Evolutionary conservation across 2,329 filamentous ascomycete genomes (phyloP).

Genomic region (Sphaerostilbella broomeana): DNA sequence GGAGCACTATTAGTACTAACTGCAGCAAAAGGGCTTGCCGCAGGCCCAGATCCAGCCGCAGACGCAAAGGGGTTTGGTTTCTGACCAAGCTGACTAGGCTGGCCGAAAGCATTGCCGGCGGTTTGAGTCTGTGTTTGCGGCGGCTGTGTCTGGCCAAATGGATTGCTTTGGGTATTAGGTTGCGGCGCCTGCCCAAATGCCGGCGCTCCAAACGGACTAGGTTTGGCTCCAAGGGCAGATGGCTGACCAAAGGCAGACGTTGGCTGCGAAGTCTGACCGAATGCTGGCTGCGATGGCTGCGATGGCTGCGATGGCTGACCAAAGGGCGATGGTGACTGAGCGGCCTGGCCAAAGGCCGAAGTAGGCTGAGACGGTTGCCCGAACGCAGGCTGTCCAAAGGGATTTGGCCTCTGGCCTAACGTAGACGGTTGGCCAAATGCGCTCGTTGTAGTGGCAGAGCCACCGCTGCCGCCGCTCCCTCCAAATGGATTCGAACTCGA

Average conservation of each 20-base stretch:
- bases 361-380: conserved; percentile 27
- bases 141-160: conserved; percentile 26
- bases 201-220: conserved; percentile 30
- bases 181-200: conserved; percentile 32
- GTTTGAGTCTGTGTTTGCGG: conserved; percentile 15
- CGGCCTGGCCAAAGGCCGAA: conserved; percentile 24
- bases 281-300: conserved; percentile 20
- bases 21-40: conserved; percentile 24
- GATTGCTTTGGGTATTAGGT: conserved; percentile 19
- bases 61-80: conserved; percentile 33
- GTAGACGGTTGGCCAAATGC: conserved; percentile 34
- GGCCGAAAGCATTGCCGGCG: conserved; percentile 28
- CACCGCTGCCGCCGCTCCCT: conserved; percentile 10
- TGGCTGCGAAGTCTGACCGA: conserved; percentile 32
- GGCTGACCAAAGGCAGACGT: conserved; percentile 36
- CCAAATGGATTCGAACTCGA: conserved; percentile 26
- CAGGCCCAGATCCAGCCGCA: conserved; percentile 11
- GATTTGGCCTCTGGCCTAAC: conserved; percentile 25
- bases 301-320: conserved; percentile 29
- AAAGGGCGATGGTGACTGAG: conserved; percentile 29
- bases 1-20: conserved; percentile 16
- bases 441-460: conserved; percentile 19
- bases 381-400: conserved; percentile 34
- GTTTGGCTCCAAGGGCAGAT: conserved; percentile 26
- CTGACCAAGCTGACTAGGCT: conserved; percentile 30